Percentiles rank a stretch among this genome's conserved stretches.
These are phyloP conservation scores for Epichloe gansuensis DNA, from an alignment of 2,329 filamentous ascomycete genomes.

Conservation along the genomic window DNA sequence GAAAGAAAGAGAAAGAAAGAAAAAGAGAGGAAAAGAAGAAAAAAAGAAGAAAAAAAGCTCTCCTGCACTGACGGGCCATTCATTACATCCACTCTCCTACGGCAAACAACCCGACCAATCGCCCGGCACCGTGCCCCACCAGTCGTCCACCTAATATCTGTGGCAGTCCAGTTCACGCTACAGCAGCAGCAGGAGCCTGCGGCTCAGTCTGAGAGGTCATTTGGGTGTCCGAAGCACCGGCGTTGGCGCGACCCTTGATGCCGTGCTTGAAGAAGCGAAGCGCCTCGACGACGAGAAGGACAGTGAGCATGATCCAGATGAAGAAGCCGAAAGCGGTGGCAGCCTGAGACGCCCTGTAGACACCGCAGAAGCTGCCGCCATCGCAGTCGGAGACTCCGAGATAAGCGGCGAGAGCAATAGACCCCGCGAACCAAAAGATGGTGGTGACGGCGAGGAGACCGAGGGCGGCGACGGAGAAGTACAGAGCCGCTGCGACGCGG, in stretches of 20 bases:
- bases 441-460: slow-evolving; percentile 60
- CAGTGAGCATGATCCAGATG: slow-evolving; percentile 41
- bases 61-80: not conserved
- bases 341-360: slow-evolving; percentile 41
- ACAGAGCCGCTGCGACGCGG: slow-evolving; percentile 44
- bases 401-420: slow-evolving; percentile 61
- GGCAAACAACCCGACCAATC: not conserved
- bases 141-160: not conserved
- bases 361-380: slow-evolving; percentile 38
- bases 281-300: slow-evolving; percentile 34
- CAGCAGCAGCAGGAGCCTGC: slow-evolving; percentile 1
- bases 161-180: not conserved
- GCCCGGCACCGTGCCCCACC: not conserved
- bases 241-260: slow-evolving; percentile 14
- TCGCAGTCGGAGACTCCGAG: slow-evolving; percentile 45
- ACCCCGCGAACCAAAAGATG: slow-evolving; percentile 84
- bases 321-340: slow-evolving; percentile 56
- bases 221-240: slow-evolving; percentile 13
- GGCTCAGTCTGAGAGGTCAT: slow-evolving; percentile 7
- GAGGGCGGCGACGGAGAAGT: slow-evolving; percentile 54
- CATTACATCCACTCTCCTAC: not conserved
- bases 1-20: not conserved
- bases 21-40: not conserved
- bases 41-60: not conserved
- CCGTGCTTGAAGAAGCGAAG: slow-evolving; percentile 25